A percentile compares a stretch with the other conserved stretches of the same genome.
phyloP scores from a whole-genome alignment of 192 early-diverging fungal species.

The Linnemannia exigua region DNA sequence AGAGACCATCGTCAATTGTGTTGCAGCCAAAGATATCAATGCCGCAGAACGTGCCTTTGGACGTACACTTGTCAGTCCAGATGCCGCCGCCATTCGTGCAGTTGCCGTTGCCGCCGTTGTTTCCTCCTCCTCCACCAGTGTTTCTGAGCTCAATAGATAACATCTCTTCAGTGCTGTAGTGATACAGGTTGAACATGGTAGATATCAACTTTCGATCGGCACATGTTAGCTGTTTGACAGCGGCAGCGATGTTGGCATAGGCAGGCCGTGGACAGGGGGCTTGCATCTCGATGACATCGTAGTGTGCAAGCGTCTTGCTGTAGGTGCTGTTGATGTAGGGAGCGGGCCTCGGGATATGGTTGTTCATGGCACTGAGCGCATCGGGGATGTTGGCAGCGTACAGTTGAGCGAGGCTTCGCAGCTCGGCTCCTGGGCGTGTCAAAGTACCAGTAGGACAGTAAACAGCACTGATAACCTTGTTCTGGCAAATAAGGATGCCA shows the following conservation, averaged over 20 bases:
- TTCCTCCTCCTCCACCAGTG: neutral
- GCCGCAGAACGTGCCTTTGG: constrained; percentile 11
- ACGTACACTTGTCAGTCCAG: constrained; percentile 29
- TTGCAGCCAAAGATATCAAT: constrained; percentile 25
- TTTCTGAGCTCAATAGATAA: neutral
- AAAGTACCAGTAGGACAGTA: constrained; percentile 27
- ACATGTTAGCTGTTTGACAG: constrained; percentile 11
- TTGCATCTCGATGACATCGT: constrained; percentile 29
- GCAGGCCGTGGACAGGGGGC: constrained; percentile 17
- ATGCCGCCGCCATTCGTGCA: neutral
- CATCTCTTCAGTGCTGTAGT: neutral
- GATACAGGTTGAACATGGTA: neutral
- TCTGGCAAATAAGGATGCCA: constrained; percentile 22
- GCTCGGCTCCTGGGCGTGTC: constrained; percentile 1
- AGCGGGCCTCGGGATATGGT: neutral
- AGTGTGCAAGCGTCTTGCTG: constrained; percentile 6
- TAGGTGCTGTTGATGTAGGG: neutral
- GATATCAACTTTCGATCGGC: neutral
- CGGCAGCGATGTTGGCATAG: constrained; percentile 12
- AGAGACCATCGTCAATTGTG: constrained; percentile 24
- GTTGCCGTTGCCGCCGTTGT: neutral
- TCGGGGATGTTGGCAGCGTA: neutral
- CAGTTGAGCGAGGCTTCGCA: neutral
- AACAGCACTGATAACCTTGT: constrained; percentile 25
- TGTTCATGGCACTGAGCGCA: neutral